Percentiles rank a stretch among this genome's conserved stretches.
Conservation (phyloP, 805 yeast species). For the Schizosaccharomyces japonicus region DNA sequence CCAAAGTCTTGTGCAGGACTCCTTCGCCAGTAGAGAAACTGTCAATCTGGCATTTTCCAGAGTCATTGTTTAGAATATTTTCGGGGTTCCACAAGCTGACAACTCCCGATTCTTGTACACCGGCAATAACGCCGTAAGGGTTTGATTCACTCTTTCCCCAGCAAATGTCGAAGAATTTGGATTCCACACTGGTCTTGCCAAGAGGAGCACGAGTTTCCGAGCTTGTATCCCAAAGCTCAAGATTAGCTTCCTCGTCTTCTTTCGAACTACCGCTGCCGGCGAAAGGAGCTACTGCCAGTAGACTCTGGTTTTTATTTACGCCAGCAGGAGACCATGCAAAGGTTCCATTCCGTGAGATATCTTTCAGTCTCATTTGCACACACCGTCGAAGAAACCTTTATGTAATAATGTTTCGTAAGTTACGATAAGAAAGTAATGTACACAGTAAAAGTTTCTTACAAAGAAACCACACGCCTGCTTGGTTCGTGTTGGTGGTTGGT, state of each 20-base stretch:
- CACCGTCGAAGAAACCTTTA: no score
- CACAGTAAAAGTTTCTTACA: no score
- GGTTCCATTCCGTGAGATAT: constrained; percentile 67
- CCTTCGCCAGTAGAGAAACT: constrained; percentile 38
- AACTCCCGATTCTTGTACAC: constrained; percentile 66
- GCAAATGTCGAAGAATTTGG: constrained; percentile 47
- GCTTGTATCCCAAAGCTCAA: constrained; percentile 52
- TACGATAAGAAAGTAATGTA: no score
- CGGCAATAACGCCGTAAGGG: constrained; percentile 43
- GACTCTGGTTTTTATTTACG: constrained; percentile 29
- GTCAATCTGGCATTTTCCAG: constrained; percentile 25
- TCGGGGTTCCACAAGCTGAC: constrained; percentile 55
- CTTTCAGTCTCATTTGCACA: constrained; percentile 32
- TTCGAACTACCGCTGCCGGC: constrained; percentile 89
- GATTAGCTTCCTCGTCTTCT: constrained; percentile 52
- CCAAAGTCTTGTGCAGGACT: constrained; percentile 38
- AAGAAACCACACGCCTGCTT: no score
- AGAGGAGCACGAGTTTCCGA: not conserved
- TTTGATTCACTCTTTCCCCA: constrained; percentile 42
- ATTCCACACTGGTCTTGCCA: constrained; percentile 8
- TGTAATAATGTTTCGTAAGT: no score
- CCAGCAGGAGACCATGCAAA: constrained; percentile 72
- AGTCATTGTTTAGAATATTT: constrained; percentile 16
- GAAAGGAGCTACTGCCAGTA: constrained; percentile 74
- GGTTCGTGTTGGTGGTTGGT: no score